Conservation (phyloP, 139 green algal genomes). For the Tetraselmis striata region DNA sequence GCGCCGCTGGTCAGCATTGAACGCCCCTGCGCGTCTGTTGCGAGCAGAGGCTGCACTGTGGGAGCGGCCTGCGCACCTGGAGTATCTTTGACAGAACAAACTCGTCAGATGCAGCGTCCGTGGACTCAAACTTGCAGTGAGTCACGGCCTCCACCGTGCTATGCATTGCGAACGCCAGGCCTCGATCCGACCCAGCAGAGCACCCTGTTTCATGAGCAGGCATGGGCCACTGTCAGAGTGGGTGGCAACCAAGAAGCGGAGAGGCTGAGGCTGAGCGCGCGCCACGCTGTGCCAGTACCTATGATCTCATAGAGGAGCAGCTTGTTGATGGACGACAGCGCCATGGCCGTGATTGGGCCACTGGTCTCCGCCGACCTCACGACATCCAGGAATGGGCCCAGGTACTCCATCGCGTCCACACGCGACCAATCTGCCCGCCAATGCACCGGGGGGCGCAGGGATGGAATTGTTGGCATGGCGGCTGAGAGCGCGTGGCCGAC, state of each 20-base stretch:
- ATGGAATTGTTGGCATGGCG: too few relatives aligned
- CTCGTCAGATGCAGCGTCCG: constrained; percentile 80
- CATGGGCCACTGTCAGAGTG: too few relatives aligned
- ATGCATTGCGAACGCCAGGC: constrained; percentile 66
- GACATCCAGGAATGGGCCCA: constrained; percentile 85
- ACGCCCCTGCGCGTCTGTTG: too few relatives aligned
- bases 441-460: too few relatives aligned
- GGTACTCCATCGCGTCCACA: constrained; percentile 74
- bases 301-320: constrained; percentile 71
- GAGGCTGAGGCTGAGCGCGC: too few relatives aligned
- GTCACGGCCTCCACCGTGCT: constrained; percentile 79
- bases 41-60: too few relatives aligned
- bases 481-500: too few relatives aligned
- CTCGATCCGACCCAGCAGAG: too few relatives aligned
- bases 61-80: constrained; percentile 38
- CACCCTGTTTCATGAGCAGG: too few relatives aligned
- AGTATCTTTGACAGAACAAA: constrained; percentile 91
- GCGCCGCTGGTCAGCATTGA: too few relatives aligned
- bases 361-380: constrained; percentile 81
- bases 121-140: constrained; percentile 90
- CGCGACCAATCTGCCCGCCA: constrained; percentile 51
- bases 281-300: too few relatives aligned
- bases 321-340: constrained; percentile 70
- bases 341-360: constrained; percentile 81
- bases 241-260: too few relatives aligned